Evolutionary conservation across 2,329 filamentous ascomycete genomes (phyloP).

Genomic region (Myriosclerotinia curreyana): DNA sequence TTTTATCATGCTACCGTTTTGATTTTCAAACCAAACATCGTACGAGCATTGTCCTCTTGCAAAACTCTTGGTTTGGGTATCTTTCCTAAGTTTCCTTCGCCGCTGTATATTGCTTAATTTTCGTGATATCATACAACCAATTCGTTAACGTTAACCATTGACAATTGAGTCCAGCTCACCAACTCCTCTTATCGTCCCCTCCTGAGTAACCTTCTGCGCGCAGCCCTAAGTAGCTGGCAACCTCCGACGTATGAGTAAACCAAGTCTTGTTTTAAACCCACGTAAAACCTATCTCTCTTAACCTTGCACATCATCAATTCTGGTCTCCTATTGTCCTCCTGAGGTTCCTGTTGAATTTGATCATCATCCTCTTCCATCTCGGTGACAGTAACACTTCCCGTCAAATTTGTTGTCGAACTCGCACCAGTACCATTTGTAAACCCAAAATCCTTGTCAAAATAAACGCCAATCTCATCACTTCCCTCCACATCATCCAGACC

Average conservation of each 20-base stretch:
- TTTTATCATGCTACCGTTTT: not conserved
- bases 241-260: constrained; percentile 30
- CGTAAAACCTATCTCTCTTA: constrained; percentile 33
- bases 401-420: not conserved
- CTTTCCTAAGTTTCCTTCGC: not conserved
- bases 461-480: constrained; percentile 25
- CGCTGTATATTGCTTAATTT: no score
- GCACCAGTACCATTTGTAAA: not conserved
- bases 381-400: not conserved
- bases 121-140: not conserved
- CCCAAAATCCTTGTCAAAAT: constrained; percentile 33
- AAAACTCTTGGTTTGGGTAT: not conserved
- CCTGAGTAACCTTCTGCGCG: constrained; percentile 27
- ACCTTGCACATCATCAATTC: constrained; percentile 35
- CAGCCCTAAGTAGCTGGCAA: constrained; percentile 10
- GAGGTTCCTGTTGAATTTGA: not conserved
- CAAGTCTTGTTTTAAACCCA: constrained; percentile 19
- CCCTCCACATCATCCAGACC: constrained; percentile 21
- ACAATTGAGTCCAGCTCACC: not conserved
- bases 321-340: constrained; percentile 22
- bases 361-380: constrained; percentile 18
- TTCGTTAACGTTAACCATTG: not conserved
- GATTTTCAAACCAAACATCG: not conserved
- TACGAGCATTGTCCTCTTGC: not conserved
- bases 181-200: not conserved